phyloP scores from a whole-genome alignment of 371 early-diverging fungal species.

The Lichtheimia ornata region DNA sequence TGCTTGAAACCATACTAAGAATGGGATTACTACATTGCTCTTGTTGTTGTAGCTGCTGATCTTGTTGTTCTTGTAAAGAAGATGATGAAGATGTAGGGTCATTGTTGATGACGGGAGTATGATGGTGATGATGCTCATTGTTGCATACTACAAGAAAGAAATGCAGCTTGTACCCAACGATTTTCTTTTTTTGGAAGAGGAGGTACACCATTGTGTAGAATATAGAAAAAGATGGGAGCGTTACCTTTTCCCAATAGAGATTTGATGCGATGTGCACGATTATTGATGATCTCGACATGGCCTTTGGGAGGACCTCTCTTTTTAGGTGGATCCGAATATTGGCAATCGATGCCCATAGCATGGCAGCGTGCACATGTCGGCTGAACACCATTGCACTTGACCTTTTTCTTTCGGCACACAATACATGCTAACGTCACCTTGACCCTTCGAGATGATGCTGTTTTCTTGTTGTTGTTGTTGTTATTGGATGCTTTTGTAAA shows the following conservation, averaged over 20 bases:
- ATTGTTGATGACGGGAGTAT: neutral
- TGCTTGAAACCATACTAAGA: constrained; percentile 6
- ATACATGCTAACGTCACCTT: constrained; percentile 52
- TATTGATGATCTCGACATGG: constrained; percentile 73
- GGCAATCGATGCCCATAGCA: constrained; percentile 32
- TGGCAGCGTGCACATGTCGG: constrained; percentile 46
- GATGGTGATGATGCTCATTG: neutral
- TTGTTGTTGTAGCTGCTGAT: constrained; percentile 7
- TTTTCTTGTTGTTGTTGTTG: constrained; percentile 6
- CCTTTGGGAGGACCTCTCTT: constrained; percentile 75
- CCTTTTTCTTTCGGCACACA: constrained; percentile 51
- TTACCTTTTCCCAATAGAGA: constrained; percentile 42
- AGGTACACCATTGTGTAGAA: neutral
- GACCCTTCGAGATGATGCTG: constrained; percentile 29
- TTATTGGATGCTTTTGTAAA: neutral
- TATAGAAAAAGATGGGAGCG: neutral
- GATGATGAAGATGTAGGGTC: neutral
- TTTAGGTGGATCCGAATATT: constrained; percentile 36
- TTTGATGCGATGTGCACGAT: constrained; percentile 68
- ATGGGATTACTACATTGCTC: neutral
- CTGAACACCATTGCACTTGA: constrained; percentile 49
- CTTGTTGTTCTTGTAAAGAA: constrained; percentile 5
- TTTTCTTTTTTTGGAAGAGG: constrained; percentile 4
- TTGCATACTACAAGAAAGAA: constrained; percentile 1
- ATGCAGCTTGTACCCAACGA: neutral